Conservation (phyloP, 2,329 filamentous ascomycete genomes). For the Aureobasidium sp. region DNA sequence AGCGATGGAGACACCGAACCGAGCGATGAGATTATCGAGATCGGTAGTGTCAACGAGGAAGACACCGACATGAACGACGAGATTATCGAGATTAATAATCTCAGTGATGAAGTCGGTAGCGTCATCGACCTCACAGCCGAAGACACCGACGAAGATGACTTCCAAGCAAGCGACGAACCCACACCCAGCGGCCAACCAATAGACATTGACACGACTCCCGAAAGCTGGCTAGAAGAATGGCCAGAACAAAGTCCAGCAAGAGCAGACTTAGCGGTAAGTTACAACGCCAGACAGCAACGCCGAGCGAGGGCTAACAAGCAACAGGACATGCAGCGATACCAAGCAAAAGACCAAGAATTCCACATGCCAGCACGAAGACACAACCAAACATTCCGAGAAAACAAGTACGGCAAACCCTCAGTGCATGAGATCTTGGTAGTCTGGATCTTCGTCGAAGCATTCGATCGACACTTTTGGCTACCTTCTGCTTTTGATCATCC, state of each 20-base stretch:
- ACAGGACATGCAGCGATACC: background rate
- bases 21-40: background rate
- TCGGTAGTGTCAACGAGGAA: background rate
- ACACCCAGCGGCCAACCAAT: too few relatives aligned
- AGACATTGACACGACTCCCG: too few relatives aligned
- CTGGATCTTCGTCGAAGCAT: background rate
- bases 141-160: background rate
- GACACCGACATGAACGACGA: background rate
- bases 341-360: background rate
- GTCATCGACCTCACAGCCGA: too few relatives aligned
- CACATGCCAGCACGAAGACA: background rate
- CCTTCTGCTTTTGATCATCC: background rate
- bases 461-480: background rate
- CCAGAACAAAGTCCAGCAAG: background rate
- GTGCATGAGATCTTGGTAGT: background rate
- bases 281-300: background rate
- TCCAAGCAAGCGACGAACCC: too few relatives aligned
- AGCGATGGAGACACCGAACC: background rate
- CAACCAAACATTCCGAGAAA: background rate
- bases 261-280: background rate
- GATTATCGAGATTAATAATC: too few relatives aligned
- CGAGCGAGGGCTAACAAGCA: background rate
- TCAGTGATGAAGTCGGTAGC: too few relatives aligned
- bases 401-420: background rate
- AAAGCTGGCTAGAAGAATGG: background rate